Percentiles rank a stretch among this genome's conserved stretches.
phyloP scores from a whole-genome alignment of 2,329 filamentous ascomycete species.

The Ploettnerulaceae sp. region DNA sequence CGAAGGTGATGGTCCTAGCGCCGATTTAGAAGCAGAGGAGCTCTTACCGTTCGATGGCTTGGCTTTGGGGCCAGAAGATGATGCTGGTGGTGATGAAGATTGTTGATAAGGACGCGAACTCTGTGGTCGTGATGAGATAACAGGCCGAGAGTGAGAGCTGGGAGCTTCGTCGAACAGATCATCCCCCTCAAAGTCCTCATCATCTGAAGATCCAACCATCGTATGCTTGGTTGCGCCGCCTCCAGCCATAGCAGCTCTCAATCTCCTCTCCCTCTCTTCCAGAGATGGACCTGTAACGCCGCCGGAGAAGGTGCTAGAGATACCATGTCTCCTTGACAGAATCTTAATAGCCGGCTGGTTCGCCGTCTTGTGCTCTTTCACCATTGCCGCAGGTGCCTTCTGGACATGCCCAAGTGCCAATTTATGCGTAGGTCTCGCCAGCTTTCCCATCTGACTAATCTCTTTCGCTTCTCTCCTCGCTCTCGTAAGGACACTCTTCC shows the following conservation, averaged over 20 bases:
- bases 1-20: conserved; percentile 4
- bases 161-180: conserved; percentile 26
- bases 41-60: conserved; percentile 14
- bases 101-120: conserved; percentile 4
- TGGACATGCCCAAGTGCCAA: conserved; percentile 37
- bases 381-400: conserved; percentile 49
- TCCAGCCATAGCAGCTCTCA: conserved; percentile 25
- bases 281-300: conserved; percentile 24
- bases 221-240: conserved; percentile 12
- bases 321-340: conserved; percentile 29
- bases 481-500: conserved; percentile 51
- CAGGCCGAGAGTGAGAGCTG: neutral
- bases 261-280: conserved; percentile 36
- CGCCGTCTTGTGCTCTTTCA: conserved; percentile 47
- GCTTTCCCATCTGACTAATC: conserved; percentile 44
- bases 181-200: conserved; percentile 18
- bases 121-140: conserved; percentile 1
- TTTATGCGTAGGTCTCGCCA: conserved; percentile 39
- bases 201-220: conserved; percentile 25
- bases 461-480: conserved; percentile 53
- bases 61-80: conserved; percentile 2
- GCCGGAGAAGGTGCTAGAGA: conserved; percentile 16
- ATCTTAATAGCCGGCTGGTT: conserved; percentile 34
- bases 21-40: conserved; percentile 13
- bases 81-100: conserved; percentile 1